These are phyloP conservation scores for Aspergillus fischeri DNA, from an alignment of 2,329 filamentous ascomycete genomes.

Conservation along the genomic window DNA sequence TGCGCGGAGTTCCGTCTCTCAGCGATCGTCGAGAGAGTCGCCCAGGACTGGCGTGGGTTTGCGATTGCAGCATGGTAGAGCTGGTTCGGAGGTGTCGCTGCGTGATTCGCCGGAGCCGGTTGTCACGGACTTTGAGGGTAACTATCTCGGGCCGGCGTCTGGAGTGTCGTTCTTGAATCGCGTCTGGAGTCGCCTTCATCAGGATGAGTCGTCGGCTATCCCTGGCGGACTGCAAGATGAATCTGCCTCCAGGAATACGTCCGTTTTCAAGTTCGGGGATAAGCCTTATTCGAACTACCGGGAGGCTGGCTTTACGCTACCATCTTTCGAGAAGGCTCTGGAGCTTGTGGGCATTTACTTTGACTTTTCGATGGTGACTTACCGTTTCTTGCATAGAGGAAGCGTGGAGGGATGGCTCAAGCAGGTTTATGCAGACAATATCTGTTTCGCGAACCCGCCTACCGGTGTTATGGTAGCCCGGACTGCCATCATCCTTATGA, in stretches of 20 bases:
- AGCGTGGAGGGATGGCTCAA: constrained; percentile 49
- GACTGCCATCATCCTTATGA: constrained; percentile 47
- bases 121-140: constrained; percentile 50
- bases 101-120: constrained; percentile 44
- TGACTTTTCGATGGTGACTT: constrained; percentile 58
- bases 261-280: constrained; percentile 49
- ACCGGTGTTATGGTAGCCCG: constrained; percentile 43
- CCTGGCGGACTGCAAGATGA: constrained; percentile 28
- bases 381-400: constrained; percentile 55
- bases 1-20: constrained; percentile 2
- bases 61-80: constrained; percentile 1
- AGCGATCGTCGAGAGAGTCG: constrained; percentile 4
- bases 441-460: constrained; percentile 34
- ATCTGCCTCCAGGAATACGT: constrained; percentile 37
- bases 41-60: not conserved
- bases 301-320: constrained; percentile 36
- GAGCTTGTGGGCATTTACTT: constrained; percentile 54
- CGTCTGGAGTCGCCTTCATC: constrained; percentile 62
- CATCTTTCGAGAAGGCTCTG: constrained; percentile 35
- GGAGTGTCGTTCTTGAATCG: constrained; percentile 58
- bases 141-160: constrained; percentile 54
- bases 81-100: constrained; percentile 16
- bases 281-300: constrained; percentile 43
- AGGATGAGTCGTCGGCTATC: constrained; percentile 44
- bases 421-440: constrained; percentile 37